Evolutionary conservation across 345 rosid species (phyloP), one percentile per base, ranked within the genome.

Genomic region (Euphorbia tirucalli): DNA sequence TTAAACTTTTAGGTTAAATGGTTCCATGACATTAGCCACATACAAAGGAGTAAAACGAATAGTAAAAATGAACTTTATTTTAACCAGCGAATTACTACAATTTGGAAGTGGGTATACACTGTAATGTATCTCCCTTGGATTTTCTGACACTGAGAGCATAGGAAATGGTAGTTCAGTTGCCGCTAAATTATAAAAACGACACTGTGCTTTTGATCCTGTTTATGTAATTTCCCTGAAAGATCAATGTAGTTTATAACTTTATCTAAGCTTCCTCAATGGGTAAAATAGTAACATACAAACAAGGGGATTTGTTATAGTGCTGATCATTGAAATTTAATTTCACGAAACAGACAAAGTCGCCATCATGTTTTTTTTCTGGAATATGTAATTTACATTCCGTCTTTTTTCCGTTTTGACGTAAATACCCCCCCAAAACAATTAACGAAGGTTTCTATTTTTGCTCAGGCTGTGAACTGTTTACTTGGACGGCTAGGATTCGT

Each of bases 101-200:
- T 43, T 75, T 80, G 89, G 85, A 84, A 88, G 87, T 78, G 98
- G 87, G 93, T 71, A 80, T 79, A 86, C 92, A 76, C 77, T 78
- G 65, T 65, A 66, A 69, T 81, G 79, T 78, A 88, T 88, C 87
- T 79, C 82, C 86, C 84, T 87, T 89, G 89, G 97, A 93, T 91
- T 89, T 81, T 81, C 93, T 94, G 95, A 85, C 95, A 85, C 31
- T 28, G 11, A 72, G 31, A 43, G 74, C 71, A 69, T 4, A 61
- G 44, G 35, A 81, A 62, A 64, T 39, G 74, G 69, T 83, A 81
- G 35, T 62, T 44, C 50, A 68, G 16, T 71, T 5, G 1, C 24
- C 18, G 21, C 11, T 30, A 71, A 81, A 90, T 88, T 82, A 79
- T 85, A 70, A 72, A 67, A 71, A 44, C 60, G 78, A 65, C 85